A percentile compares a stretch with the other conserved stretches of the same genome.
Conservation (phyloP, 495 filamentous ascomycete species). For the Hyaloscypha bicolor region DNA sequence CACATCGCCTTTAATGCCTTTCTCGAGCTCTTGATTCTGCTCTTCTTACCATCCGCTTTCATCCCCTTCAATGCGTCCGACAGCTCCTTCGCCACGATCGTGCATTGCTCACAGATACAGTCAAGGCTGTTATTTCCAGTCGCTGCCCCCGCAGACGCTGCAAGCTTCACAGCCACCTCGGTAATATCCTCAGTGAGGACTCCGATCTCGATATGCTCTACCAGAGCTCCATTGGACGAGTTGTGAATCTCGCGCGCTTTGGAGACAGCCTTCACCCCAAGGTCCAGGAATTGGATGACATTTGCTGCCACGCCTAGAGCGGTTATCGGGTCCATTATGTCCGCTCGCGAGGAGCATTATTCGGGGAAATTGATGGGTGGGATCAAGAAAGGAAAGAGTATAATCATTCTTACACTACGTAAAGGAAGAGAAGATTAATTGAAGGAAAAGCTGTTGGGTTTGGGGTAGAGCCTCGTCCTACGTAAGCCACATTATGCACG, state of each 20-base stretch:
- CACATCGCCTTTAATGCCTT: slow-evolving; percentile 1
- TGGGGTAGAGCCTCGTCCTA: not conserved
- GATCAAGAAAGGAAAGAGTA: slow-evolving; percentile 7
- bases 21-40: not conserved
- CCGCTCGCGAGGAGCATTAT: slow-evolving; percentile 7
- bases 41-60: slow-evolving; percentile 3
- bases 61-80: not conserved
- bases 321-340: slow-evolving; percentile 4
- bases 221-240: slow-evolving; percentile 12
- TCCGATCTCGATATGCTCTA: slow-evolving; percentile 9
- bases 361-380: slow-evolving; percentile 2
- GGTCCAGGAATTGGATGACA: slow-evolving; percentile 8
- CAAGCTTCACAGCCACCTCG: not conserved
- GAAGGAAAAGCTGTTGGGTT: slow-evolving; percentile 8
- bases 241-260: slow-evolving; percentile 11
- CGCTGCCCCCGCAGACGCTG: slow-evolving; percentile 3
- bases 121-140: slow-evolving; percentile 2
- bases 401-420: not conserved
- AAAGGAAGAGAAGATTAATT: slow-evolving; percentile 2
- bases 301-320: slow-evolving; percentile 10
- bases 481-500: too few species aligned
- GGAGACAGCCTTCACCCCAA: slow-evolving; percentile 14
- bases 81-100: not conserved
- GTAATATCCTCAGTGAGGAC: slow-evolving; percentile 7
- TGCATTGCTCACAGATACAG: slow-evolving; percentile 2